These are phyloP conservation scores for Glaciozyma antarctica DNA, from an alignment of 768 basidiomycete species.

Conservation along the genomic window DNA sequence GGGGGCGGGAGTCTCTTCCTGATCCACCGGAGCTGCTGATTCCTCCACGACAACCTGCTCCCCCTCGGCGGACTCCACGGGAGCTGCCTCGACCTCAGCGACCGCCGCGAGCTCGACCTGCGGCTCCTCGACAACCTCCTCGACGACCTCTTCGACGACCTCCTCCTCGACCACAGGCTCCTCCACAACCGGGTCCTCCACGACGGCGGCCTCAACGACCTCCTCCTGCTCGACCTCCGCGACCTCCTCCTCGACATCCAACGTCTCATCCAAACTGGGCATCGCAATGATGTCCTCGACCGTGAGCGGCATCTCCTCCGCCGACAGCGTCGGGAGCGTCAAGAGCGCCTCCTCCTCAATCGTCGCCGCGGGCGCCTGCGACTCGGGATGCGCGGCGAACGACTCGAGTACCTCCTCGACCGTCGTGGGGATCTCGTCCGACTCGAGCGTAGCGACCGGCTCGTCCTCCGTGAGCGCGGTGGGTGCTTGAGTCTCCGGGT, in stretches of 20 bases:
- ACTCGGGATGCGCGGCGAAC: background rate
- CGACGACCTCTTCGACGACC: background rate
- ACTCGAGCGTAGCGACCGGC: no score
- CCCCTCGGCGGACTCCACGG: background rate
- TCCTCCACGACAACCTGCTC: background rate
- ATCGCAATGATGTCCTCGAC: background rate
- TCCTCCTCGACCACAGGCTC: background rate
- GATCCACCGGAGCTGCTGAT: background rate
- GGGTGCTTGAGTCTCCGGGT: no score
- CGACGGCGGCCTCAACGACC: no score
- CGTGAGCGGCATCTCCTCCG: background rate
- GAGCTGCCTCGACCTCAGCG: background rate
- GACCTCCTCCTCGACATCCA: background rate
- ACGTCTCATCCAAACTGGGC: background rate
- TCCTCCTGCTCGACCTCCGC: background rate
- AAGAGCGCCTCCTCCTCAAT: background rate
- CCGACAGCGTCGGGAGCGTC: no score
- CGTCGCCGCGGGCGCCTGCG: background rate
- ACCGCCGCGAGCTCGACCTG: background rate
- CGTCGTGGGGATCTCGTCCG: background rate
- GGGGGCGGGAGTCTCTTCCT: background rate
- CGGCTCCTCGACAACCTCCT: background rate
- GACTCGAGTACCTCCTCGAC: background rate
- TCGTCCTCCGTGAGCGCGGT: no score
- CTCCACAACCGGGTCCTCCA: no score